Evolutionary conservation across 2,329 filamentous ascomycete species (phyloP).

Genomic region (Trichothecium roseum): DNA sequence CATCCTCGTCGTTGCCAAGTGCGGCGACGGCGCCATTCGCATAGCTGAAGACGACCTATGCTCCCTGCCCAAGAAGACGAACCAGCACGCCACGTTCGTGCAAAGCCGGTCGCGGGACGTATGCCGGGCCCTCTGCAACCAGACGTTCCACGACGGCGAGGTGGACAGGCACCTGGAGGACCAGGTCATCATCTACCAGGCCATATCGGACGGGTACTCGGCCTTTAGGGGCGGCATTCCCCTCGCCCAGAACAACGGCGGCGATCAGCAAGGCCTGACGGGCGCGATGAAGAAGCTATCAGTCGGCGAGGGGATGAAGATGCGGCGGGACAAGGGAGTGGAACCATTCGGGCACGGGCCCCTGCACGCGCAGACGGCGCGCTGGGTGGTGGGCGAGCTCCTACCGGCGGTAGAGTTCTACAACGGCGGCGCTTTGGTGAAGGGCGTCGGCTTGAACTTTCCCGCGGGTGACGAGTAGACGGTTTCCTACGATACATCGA

Average conservation of each 20-base stretch:
- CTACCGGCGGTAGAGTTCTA: slow-evolving; percentile 39
- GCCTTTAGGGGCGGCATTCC: slow-evolving; percentile 26
- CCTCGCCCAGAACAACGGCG: slow-evolving; percentile 7
- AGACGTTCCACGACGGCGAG: slow-evolving; percentile 31
- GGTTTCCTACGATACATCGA: too few species aligned
- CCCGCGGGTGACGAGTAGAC: too few species aligned
- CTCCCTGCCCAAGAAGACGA: slow-evolving; percentile 29
- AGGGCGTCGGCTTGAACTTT: slow-evolving; percentile 35
- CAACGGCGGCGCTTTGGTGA: slow-evolving; percentile 37
- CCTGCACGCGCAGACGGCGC: slow-evolving; percentile 46
- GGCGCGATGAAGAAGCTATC: slow-evolving; percentile 17
- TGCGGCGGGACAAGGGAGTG: slow-evolving; percentile 32
- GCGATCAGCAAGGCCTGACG: slow-evolving; percentile 9
- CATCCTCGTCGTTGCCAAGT: slow-evolving; percentile 45
- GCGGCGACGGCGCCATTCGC: slow-evolving; percentile 27
- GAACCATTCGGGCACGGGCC: slow-evolving; percentile 47
- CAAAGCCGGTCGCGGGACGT: slow-evolving; percentile 33
- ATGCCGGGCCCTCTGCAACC: slow-evolving; percentile 31
- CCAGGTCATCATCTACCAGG: slow-evolving; percentile 51
- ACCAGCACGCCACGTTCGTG: slow-evolving; percentile 17
- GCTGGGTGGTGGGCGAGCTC: slow-evolving; percentile 46
- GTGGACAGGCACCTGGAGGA: slow-evolving; percentile 51
- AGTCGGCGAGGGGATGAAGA: slow-evolving; percentile 3
- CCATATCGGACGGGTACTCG: slow-evolving; percentile 41
- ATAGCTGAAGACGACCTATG: slow-evolving; percentile 38